phyloP scores from a whole-genome alignment of 2,329 filamentous ascomycete genomes.

The Conoideocrella luteorostrata region DNA sequence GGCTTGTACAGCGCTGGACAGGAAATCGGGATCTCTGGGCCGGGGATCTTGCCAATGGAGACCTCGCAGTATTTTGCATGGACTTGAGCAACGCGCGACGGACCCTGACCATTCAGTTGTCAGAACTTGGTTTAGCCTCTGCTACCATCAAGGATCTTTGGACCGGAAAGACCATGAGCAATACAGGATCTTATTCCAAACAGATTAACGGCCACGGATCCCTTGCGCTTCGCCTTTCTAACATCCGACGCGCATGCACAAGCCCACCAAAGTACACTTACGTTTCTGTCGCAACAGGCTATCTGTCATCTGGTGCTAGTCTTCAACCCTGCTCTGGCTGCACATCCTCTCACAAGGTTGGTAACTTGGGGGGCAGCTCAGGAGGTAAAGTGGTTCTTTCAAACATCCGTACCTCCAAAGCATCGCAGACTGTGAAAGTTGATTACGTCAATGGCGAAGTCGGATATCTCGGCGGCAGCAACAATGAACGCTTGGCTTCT shows the following conservation, averaged over 20 bases:
- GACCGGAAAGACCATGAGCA: not conserved
- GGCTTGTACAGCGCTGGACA: not conserved
- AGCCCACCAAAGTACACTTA: not conserved
- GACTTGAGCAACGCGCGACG: not conserved
- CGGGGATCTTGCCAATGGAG: not conserved
- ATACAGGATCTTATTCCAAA: not conserved
- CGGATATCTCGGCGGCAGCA: not conserved
- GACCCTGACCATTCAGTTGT: not conserved
- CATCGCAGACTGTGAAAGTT: not conserved
- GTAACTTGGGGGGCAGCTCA: not conserved
- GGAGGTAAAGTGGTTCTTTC: not conserved
- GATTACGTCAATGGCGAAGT: not conserved
- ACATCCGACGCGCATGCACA: not conserved
- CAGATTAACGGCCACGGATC: not conserved
- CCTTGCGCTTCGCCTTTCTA: not conserved
- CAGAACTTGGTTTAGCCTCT: not conserved
- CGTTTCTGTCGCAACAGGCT: not conserved
- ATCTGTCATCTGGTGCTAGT: not conserved
- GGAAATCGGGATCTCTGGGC: not conserved
- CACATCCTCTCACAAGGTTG: not conserved
- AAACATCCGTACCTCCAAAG: not conserved
- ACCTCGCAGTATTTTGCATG: not conserved
- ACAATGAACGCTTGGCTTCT: not conserved
- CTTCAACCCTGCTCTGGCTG: not conserved
- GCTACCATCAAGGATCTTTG: not conserved